Evolutionary conservation across 192 early-diverging fungal species (phyloP).

Genomic region (Coemansia biformis): DNA sequence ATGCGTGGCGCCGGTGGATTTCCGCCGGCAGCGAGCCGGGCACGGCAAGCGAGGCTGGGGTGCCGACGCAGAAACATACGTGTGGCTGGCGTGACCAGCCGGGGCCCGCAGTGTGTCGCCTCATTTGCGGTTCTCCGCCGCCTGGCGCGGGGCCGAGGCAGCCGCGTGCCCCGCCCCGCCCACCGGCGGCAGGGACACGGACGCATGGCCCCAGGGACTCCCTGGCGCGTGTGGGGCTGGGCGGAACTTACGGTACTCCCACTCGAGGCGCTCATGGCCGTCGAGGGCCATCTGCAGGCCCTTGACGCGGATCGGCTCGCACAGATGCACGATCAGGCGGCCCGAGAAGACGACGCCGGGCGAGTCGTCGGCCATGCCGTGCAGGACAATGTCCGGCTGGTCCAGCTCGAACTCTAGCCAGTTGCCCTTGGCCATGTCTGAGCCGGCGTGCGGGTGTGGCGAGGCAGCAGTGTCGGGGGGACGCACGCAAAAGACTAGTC

Average conservation of each 20-base stretch:
- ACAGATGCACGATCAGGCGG: slow-evolving; percentile 43
- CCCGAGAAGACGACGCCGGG: slow-evolving; percentile 53
- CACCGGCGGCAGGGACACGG: too few species aligned
- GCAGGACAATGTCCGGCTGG: slow-evolving; percentile 49
- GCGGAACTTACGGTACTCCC: slow-evolving; percentile 48
- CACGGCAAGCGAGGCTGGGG: too few species aligned
- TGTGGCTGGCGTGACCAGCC: too few species aligned
- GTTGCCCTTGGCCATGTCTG: slow-evolving; percentile 35
- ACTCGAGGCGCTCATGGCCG: slow-evolving; percentile 40
- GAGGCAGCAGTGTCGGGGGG: neutral
- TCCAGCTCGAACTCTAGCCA: slow-evolving; percentile 45
- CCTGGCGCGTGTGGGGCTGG: neutral
- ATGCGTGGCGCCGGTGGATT: too few species aligned
- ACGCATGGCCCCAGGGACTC: too few species aligned
- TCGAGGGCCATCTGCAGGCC: slow-evolving; percentile 47
- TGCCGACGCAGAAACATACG: too few species aligned
- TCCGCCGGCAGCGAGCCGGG: too few species aligned
- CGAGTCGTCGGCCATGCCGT: slow-evolving; percentile 45
- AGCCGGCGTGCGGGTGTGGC: too few species aligned
- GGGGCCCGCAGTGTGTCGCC: too few species aligned
- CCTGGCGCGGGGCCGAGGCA: too few species aligned
- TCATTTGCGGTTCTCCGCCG: too few species aligned
- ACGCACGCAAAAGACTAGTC: neutral
- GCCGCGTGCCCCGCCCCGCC: too few species aligned
- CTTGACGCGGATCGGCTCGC: slow-evolving; percentile 54